Base-by-base conservation (phyloP, 768 basidiomycete genomes). In the Termitomyces sp. region DNA sequence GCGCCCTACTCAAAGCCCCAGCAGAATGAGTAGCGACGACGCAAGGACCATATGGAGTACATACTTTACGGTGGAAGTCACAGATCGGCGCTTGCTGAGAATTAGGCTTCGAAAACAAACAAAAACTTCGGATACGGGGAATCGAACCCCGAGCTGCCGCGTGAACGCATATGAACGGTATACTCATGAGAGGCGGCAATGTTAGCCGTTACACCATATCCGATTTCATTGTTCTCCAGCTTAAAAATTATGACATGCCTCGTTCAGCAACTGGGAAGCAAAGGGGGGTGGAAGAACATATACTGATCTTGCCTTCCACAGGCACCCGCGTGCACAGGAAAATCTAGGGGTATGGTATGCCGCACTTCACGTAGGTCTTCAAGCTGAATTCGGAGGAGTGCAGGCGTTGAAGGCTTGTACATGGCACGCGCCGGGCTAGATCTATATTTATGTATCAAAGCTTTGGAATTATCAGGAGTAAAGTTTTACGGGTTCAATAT, bases 201-300 rank as follows among this genome's bases (percentile, higher is more conserved):
- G 77, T 77, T 79, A 75, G 75, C 77, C 77, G 62, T 79, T 79
- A 78, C 77, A 78, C 78, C 77, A 78, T 78, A 78, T 64, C 69
- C 66, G 68, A 70, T 44, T 12, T 6, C 2, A 34, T 11, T 14
- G n/a, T 6, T 28, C 6, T 6, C 26, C 2, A 6, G 26, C 26
- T 28, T 28, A 28, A 28, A 28, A 2, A 28, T 3, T 28, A 3
- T 3, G 28, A 28, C 28, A 28, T 28, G n/a, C n/a, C n/a, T 28
- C 28, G 28, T 28, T 28, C 28, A 35, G 12, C 34, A 4, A 35
- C 5, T 5, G 34, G 11, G 14, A 15, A 12, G 37, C 37, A n/a
- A n/a, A 17, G 37, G 8, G 37, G 1, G 0, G 8, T 6, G 15
- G 17, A n/a, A 5, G 37, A 2, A n/a, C n/a, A 8, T 14, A 12